Base-by-base conservation (phyloP, 192 early-diverging fungal species). In the Glomus cerebriforme region DNA sequence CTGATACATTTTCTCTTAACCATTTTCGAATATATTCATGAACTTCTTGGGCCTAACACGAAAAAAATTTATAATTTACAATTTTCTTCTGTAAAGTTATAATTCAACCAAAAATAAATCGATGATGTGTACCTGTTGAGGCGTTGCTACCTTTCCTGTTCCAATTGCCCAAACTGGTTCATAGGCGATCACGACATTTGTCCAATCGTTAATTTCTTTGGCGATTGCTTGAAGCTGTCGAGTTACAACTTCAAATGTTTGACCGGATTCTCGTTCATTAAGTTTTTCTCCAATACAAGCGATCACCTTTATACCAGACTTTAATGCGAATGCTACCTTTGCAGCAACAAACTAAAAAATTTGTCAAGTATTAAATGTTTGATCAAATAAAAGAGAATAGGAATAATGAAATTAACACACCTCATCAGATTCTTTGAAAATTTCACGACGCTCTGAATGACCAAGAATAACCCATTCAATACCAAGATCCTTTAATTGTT, bases 141-240 rank as follows among this genome's bases (percentile, higher is more conserved):
- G 95, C 26, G 95, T 92, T 59, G 98, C 97, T 13, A 99, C 97
- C 92, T 96, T 96, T 79, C 98, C 98, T 24, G 98, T 99, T 68
- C 98, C 97, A 81, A 99, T 99, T 43, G 98, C 98, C 98, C 98
- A 99, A 73, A 99, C 98, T 71, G 98, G 98, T 89, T 99, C 98
- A 86, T 99, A 99, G 79, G 98, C 98, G 87, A 99, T 89, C 17
- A 99, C 97, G 79, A 99, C 90, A 82, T 95, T 90, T 66, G 85
- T 85, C 98, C 98, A 99, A 88, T 98, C 95, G 60, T 83, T 82
- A 80, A 98, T 80, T 59, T 88, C 86, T 70, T 89, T 87, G 79
- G 92, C 89, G 73, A 98, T 93, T 59, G 95, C 96, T 82, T 90
- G 88, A 66, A 99, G 88, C 88, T 99, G 98, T 71, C 93, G 87